Evolutionary conservation across 2,329 filamentous ascomycete genomes (phyloP), one percentile per base, ranked within the genome.

Genomic region (Exophiala xenobiotica): DNA sequence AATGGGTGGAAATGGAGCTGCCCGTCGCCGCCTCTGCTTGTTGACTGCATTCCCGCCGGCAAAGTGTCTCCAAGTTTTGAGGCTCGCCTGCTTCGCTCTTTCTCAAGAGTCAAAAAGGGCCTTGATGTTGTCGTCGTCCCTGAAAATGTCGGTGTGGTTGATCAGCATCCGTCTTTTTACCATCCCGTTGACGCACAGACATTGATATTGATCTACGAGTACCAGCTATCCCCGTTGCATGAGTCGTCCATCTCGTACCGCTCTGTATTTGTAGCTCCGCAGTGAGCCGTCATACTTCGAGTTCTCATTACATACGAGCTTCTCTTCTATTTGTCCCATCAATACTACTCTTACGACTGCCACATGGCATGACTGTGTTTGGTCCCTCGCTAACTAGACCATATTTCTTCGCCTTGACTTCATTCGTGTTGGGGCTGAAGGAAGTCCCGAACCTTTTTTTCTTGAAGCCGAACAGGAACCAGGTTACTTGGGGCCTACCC

Each of bases 241-340:
- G 31, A 18, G 18, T 33, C 23, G n/a, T 42, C 23, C 39, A 38
- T 24, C 20, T 6, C 26, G 31, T 26, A 12, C 19, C 16, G 18
- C 19, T 35, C 40, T 16, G 19, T 23, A 29, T 37, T 43, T 24
- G 40, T 44, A 49, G 26, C 45, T 51, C 43, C 54, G 50, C 51
- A 24, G 37, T 18, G 38, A 45, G 31, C 51, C 54, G 51, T 57
- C 48, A 54, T 57, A 48, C 45, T 48, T 37, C 29, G 37, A 49
- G 42, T 58, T 58, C 51, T 37, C 43, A 55, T 58, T 58, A 58
- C 55, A 49, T 55, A 58, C 49, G 29, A 43, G 23, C 47, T 54
- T 54, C 39, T 37, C 27, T 35, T 35, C 31, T 20, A 41, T 53
- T 45, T 26, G 38, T 38, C 45, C 37, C 18, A 48, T 41, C 35